Conservation (phyloP, 805 yeast genomes). For the Metschnikowia gruessii region DNA sequence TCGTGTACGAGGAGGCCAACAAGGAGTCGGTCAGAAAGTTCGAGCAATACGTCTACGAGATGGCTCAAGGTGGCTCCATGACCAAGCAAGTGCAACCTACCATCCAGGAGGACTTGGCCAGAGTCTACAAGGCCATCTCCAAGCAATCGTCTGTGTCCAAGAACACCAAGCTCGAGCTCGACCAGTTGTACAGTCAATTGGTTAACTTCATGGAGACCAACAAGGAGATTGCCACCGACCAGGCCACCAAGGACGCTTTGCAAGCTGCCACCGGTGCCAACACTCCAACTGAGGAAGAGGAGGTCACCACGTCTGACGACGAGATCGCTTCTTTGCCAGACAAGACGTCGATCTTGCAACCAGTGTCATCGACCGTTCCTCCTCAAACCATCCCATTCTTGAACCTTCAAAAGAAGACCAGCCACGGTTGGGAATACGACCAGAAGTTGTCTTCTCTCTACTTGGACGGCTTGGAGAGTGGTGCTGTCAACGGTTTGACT, state of each 20-base stretch:
- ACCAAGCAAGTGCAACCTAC: constrained; percentile 69
- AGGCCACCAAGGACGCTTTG: constrained; percentile 53
- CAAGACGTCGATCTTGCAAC: constrained; percentile 62
- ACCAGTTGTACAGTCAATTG: constrained; percentile 66
- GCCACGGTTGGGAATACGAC: constrained; percentile 84
- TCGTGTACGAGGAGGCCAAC: constrained; percentile 78
- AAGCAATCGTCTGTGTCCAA: constrained; percentile 66
- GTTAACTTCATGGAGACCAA: constrained; percentile 65
- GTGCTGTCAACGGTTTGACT: constrained; percentile 91
- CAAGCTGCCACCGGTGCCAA: constrained; percentile 44
- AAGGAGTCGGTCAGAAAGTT: constrained; percentile 90
- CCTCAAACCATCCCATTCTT: constrained; percentile 91
- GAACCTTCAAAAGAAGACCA: constrained; percentile 78
- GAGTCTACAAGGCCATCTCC: constrained; percentile 77
- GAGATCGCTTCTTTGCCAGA: constrained; percentile 85
- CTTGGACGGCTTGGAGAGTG: constrained; percentile 87
- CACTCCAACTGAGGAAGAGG: constrained; percentile 38
- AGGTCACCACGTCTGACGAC: constrained; percentile 47
- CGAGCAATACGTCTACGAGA: constrained; percentile 91
- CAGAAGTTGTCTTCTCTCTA: constrained; percentile 70
- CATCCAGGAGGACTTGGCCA: constrained; percentile 79
- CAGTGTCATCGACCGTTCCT: constrained; percentile 71
- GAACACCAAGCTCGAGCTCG: constrained; percentile 64
- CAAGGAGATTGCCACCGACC: constrained; percentile 67
- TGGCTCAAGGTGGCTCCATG: constrained; percentile 92